Evolutionary conservation across 441 rosid genomes (phyloP).

Genomic region (Euphorbia celastroides): DNA sequence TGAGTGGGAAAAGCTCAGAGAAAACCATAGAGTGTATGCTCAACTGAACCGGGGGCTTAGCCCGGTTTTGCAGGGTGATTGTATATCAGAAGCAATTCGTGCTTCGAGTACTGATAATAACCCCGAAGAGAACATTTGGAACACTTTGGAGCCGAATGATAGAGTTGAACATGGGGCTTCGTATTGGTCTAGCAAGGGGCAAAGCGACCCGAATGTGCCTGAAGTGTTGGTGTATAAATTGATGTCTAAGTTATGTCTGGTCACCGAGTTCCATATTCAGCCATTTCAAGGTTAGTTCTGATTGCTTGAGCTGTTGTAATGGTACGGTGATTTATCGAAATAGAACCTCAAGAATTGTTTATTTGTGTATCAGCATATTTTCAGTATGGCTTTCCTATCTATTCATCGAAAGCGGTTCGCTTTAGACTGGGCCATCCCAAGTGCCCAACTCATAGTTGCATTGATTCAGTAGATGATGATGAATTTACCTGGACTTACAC

Average conservation of each 20-base stretch:
- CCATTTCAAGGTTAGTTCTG: conserved; percentile 65
- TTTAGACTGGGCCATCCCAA: conserved; percentile 51
- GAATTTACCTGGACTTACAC: conserved; percentile 66
- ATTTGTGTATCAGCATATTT: conserved; percentile 52
- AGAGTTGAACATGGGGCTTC: conserved; percentile 40
- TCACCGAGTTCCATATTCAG: conserved; percentile 57
- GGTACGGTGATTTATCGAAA: background rate
- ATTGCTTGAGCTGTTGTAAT: background rate
- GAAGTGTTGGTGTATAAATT: conserved; percentile 65
- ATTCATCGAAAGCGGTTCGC: conserved; percentile 63
- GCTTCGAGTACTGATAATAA: conserved; percentile 88
- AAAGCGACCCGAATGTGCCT: conserved; percentile 52
- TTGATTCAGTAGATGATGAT: conserved; percentile 22
- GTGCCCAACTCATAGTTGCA: conserved; percentile 12
- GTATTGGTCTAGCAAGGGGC: conserved; percentile 89
- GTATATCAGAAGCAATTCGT: conserved; percentile 50
- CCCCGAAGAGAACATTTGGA: conserved; percentile 59
- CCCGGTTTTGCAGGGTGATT: conserved; percentile 28
- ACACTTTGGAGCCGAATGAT: conserved; percentile 59
- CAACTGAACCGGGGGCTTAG: conserved; percentile 43
- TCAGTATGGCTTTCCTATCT: conserved; percentile 59
- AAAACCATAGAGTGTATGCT: conserved; percentile 56
- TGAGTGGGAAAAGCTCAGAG: conserved; percentile 30
- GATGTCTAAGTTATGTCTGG: conserved; percentile 46
- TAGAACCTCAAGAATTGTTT: conserved; percentile 10